Percentiles rank a stretch among this genome's conserved stretches.
These are phyloP conservation scores for Oryza glumipatula DNA, from an alignment of 176 grass and related monocot genomes.

Conservation along the genomic window DNA sequence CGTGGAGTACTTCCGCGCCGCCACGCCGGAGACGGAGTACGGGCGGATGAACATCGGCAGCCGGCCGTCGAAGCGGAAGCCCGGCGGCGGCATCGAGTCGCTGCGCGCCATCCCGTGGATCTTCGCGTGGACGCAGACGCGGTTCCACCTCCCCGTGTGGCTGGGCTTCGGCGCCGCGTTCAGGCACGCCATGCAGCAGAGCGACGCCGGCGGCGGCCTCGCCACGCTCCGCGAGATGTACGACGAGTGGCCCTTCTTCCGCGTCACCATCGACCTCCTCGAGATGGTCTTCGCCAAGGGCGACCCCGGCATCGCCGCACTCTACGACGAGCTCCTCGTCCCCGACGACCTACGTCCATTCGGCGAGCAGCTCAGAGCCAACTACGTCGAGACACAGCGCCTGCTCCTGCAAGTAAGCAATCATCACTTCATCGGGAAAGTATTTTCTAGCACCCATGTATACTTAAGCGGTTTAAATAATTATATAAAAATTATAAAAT, in stretches of 20 bases:
- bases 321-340: constrained; percentile 73
- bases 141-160: constrained; percentile 87
- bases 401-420: constrained; percentile 56
- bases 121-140: constrained; percentile 83
- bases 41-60: constrained; percentile 85
- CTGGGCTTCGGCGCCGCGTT: constrained; percentile 74
- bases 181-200: constrained; percentile 49
- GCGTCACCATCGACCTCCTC: constrained; percentile 72
- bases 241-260: constrained; percentile 77
- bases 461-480: no score
- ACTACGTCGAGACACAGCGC: constrained; percentile 62
- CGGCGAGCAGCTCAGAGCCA: constrained; percentile 61
- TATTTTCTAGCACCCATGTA: no score
- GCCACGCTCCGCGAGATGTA: constrained; percentile 65
- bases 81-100: constrained; percentile 67
- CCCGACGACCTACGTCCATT: constrained; percentile 56
- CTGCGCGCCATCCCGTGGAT: constrained; percentile 86
- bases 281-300: constrained; percentile 89
- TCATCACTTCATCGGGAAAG: neutral
- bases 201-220: constrained; percentile 44
- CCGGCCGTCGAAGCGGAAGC: constrained; percentile 76
- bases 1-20: constrained; percentile 74
- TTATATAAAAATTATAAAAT: no score
- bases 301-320: constrained; percentile 66
- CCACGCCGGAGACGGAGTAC: constrained; percentile 75